phyloP scores from a whole-genome alignment of 1,139 yeast genomes.

The Zygosaccharomyces sapae region DNA sequence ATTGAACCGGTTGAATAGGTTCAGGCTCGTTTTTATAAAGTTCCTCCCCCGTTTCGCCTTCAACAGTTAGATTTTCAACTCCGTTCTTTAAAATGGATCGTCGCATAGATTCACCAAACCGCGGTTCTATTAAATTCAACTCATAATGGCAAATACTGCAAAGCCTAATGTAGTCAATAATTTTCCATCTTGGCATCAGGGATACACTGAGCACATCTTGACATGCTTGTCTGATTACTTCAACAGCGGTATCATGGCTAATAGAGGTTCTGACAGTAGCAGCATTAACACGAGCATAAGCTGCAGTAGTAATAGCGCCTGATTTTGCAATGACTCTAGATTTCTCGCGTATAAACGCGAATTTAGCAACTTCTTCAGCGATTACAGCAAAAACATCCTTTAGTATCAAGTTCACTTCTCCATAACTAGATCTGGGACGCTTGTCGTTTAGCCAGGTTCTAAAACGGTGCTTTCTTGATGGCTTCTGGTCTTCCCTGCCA shows the following conservation, averaged over 20 bases:
- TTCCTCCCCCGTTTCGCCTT: not conserved
- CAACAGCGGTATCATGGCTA: not conserved
- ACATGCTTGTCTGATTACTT: not conserved
- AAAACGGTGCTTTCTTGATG: not conserved
- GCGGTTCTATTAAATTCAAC: not conserved
- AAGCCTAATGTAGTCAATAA: not conserved
- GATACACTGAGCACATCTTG: not conserved
- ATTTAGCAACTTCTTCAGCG: not conserved
- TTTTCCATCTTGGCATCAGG: not conserved
- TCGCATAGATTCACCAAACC: not conserved
- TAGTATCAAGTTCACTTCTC: not conserved
- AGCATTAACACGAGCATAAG: not conserved
- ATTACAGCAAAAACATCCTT: not conserved
- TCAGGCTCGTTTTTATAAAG: not conserved
- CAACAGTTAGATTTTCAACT: not conserved
- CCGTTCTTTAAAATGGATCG: not conserved
- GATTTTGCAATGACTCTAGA: not conserved
- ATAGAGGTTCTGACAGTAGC: not conserved
- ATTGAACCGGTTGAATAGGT: too few species aligned
- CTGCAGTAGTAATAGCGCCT: not conserved
- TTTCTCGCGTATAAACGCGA: not conserved
- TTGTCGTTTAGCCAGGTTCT: not conserved
- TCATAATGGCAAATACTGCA: not conserved
- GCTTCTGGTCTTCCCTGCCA: not conserved
- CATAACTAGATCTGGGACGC: not conserved